Conservation (phyloP, 805 yeast species). For the Teunomyces funiuensis region DNA sequence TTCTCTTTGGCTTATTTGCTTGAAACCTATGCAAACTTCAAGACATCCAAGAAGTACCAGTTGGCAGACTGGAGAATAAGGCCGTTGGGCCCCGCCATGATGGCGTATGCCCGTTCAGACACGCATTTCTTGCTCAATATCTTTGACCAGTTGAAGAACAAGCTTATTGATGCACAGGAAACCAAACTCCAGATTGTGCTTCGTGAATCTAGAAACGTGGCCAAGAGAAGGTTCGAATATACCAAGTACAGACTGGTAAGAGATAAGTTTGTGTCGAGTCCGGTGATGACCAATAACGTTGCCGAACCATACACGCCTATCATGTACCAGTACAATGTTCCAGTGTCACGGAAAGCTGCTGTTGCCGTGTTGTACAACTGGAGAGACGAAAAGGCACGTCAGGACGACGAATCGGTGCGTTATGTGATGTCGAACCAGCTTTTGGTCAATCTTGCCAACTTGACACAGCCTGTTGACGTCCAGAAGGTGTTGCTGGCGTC, state of each 20-base stretch:
- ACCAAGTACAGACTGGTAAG: constrained; percentile 57
- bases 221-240: constrained; percentile 78
- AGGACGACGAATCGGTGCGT: constrained; percentile 79
- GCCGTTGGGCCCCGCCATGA: constrained; percentile 76
- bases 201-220: constrained; percentile 73
- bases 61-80: constrained; percentile 95
- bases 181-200: constrained; percentile 62
- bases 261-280: constrained; percentile 43
- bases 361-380: constrained; percentile 68
- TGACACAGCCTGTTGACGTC: constrained; percentile 55
- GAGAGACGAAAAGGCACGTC: constrained; percentile 79
- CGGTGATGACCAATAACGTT: constrained; percentile 45
- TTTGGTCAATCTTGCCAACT: constrained; percentile 57
- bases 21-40: constrained; percentile 77
- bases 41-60: constrained; percentile 92
- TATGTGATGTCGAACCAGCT: constrained; percentile 82
- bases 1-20: constrained; percentile 82
- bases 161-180: constrained; percentile 44
- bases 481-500: constrained; percentile 52
- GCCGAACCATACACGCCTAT: constrained; percentile 67
- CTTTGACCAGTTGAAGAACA: constrained; percentile 69
- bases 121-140: constrained; percentile 87
- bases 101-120: constrained; percentile 88
- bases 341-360: constrained; percentile 50
- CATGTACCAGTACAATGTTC: constrained; percentile 64